Percentiles rank a stretch among this genome's conserved stretches.
Conservation (phyloP, 768 basidiomycete species). For the Boletus rubescentipes region DNA sequence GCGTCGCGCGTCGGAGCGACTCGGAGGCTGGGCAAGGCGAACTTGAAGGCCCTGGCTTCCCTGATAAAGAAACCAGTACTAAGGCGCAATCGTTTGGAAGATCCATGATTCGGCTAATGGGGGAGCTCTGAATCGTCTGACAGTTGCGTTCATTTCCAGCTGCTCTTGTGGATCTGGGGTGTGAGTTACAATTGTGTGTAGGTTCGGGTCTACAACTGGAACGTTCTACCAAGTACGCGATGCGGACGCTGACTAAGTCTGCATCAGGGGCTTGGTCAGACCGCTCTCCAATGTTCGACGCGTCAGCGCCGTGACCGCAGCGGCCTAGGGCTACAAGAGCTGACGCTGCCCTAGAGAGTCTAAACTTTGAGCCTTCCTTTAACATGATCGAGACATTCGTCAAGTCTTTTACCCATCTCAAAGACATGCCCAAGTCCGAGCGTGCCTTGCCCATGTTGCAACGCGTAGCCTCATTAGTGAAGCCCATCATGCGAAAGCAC, state of each 20-base stretch:
- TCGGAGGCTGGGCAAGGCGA: too few species aligned
- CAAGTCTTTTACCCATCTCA: conserved; percentile 69
- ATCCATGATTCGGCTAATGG: too few species aligned
- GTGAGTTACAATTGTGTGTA: too few species aligned
- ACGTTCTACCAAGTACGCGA: too few species aligned
- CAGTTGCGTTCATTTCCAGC: too few species aligned
- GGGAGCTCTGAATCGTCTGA: too few species aligned
- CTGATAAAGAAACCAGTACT: too few species aligned
- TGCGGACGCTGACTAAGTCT: conserved; percentile 14
- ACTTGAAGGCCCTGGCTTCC: too few species aligned
- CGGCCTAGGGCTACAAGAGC: background rate
- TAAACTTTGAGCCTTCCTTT: background rate
- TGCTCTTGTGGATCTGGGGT: too few species aligned
- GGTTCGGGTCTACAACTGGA: background rate
- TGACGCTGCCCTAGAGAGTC: background rate
- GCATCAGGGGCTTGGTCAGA: conserved; percentile 10
- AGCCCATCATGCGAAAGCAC: conserved; percentile 91
- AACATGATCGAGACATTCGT: conserved; percentile 59
- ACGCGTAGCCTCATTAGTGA: conserved; percentile 74
- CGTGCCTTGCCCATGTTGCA: conserved; percentile 68
- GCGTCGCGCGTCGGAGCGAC: too few species aligned
- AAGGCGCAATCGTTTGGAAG: too few species aligned
- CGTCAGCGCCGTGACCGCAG: conserved; percentile 9
- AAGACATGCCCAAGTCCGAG: conserved; percentile 62
- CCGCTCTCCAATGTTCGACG: background rate